Conservation (phyloP, 2,329 filamentous ascomycete species). For the Pseudogymnoascus sp. region DNA sequence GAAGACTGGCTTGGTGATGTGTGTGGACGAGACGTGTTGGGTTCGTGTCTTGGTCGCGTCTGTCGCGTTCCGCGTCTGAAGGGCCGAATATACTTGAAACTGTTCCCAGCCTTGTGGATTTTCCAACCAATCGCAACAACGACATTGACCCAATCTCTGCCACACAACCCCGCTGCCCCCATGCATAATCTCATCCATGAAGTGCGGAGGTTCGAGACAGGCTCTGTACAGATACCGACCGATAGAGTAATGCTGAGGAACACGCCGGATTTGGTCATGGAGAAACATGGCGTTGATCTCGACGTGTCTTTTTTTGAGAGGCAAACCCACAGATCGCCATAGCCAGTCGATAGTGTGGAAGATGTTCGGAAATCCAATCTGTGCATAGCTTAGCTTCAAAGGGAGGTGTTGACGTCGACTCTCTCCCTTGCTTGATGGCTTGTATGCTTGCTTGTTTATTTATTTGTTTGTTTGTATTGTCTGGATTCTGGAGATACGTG, state of each 20-base stretch:
- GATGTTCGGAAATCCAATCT: conserved; percentile 5
- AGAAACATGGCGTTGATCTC: conserved; percentile 6
- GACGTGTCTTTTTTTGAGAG: conserved; percentile 4
- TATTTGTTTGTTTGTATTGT: conserved; percentile 1
- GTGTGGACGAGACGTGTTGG: conserved; percentile 1
- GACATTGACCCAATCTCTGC: conserved; percentile 1
- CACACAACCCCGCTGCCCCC: not conserved
- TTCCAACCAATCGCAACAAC: not conserved
- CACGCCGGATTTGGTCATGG: conserved; percentile 7
- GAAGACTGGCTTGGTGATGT: not conserved
- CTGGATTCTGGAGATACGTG: not conserved
- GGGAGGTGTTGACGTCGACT: not conserved
- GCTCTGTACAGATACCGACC: not conserved
- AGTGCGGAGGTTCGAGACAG: conserved; percentile 1
- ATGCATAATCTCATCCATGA: conserved; percentile 5
- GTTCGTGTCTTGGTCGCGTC: conserved; percentile 8
- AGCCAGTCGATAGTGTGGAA: conserved; percentile 2
- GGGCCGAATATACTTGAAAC: conserved; percentile 6
- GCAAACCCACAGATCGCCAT: conserved; percentile 5
- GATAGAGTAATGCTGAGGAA: conserved; percentile 3
- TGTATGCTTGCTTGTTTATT: not conserved
- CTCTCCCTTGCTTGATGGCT: not conserved
- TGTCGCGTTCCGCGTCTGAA: conserved; percentile 8
- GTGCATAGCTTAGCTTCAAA: not conserved
- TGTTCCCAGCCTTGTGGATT: conserved; percentile 8